Conservation (phyloP, 1,139 yeast species). For the Geotrichum reessii region DNA sequence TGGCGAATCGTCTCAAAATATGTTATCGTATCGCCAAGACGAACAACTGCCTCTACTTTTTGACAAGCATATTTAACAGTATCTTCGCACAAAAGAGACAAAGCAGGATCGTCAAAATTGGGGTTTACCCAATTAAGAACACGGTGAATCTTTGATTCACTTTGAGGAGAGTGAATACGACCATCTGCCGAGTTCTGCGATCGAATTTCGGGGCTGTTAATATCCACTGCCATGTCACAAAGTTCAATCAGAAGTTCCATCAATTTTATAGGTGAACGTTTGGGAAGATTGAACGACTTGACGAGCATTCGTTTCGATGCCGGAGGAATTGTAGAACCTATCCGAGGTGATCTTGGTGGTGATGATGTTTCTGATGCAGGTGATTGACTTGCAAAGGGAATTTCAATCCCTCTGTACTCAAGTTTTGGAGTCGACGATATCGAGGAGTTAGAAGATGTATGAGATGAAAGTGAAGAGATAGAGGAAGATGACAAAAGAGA, state of each 20-base stretch:
- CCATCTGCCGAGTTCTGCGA: conserved; percentile 13
- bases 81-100: conserved; percentile 58
- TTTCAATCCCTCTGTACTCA: conserved; percentile 59
- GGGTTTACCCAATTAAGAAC: conserved; percentile 53
- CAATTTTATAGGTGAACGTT: conserved; percentile 60
- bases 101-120: conserved; percentile 55
- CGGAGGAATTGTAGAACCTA: conserved; percentile 6
- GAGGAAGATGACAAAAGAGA: conserved; percentile 12
- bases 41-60: conserved; percentile 67
- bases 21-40: conserved; percentile 71
- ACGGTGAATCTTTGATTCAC: conserved; percentile 57
- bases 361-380: conserved; percentile 20
- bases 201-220: conserved; percentile 49
- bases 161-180: conserved; percentile 53
- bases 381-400: conserved; percentile 37
- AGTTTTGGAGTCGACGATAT: conserved; percentile 18
- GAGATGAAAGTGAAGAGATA: conserved; percentile 12
- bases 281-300: conserved; percentile 25
- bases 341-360: conserved; percentile 24
- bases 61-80: conserved; percentile 57
- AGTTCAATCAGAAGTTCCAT: conserved; percentile 58
- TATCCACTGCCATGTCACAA: conserved; percentile 69
- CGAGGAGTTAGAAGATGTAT: conserved; percentile 10
- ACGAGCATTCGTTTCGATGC: conserved; percentile 16
- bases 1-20: conserved; percentile 75